These are phyloP conservation scores for Euphrasia arctica DNA, from an alignment of 305 asterid species.

Conservation along the genomic window DNA sequence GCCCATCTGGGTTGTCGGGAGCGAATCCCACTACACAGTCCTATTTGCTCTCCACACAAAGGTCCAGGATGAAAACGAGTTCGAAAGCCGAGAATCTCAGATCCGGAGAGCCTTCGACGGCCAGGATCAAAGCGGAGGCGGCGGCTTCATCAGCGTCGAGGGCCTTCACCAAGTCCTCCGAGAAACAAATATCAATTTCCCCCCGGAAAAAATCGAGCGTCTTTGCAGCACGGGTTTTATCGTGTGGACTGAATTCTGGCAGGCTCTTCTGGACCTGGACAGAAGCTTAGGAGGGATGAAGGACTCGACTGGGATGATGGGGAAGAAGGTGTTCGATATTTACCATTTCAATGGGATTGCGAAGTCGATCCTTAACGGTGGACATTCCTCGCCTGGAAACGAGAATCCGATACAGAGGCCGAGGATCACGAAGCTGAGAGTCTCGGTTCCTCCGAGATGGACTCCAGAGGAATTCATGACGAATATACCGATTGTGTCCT, in stretches of 20 bases:
- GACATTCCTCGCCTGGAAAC: constrained; percentile 34
- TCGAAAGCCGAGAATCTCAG: constrained; percentile 70
- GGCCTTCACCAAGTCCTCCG: constrained; percentile 75
- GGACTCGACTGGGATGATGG: constrained; percentile 77
- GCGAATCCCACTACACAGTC: constrained; percentile 94
- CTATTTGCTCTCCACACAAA: constrained; percentile 75
- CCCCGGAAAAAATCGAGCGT: constrained; percentile 60
- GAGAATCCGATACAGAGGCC: constrained; percentile 72
- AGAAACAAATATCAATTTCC: constrained; percentile 57
- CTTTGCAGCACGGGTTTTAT: constrained; percentile 71
- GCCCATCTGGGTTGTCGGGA: constrained; percentile 99
- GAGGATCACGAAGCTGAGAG: constrained; percentile 69
- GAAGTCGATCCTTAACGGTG: constrained; percentile 57
- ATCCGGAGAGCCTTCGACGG: constrained; percentile 87
- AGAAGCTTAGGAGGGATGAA: constrained; percentile 77
- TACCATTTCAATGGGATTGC: constrained; percentile 96
- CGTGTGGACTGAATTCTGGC: constrained; percentile 98
- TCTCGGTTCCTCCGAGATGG: constrained; percentile 95
- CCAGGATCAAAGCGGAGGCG: constrained; percentile 97
- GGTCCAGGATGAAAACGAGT: constrained; percentile 89
- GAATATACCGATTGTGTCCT: constrained; percentile 30
- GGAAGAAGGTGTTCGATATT: constrained; percentile 79
- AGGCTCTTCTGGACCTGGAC: constrained; percentile 72
- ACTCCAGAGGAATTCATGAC: constrained; percentile 93
- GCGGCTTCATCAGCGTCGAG: constrained; percentile 92